Conservation (phyloP, 2,329 filamentous ascomycete species). For the Aspergillus sp. region DNA sequence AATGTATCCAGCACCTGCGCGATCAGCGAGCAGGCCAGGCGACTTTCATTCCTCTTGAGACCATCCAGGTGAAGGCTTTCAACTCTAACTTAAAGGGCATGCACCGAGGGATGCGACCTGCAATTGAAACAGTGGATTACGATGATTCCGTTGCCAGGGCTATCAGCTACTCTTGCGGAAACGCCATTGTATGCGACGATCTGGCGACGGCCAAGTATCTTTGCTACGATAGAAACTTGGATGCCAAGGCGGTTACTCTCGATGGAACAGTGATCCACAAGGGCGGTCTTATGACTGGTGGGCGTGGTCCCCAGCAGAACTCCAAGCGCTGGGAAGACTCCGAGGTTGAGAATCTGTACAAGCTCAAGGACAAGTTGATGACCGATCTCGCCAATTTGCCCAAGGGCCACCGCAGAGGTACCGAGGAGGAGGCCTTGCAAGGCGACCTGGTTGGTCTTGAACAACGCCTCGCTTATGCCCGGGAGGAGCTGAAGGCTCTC, state of each 20-base stretch:
- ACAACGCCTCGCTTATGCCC: slow-evolving; percentile 65
- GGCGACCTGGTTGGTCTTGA: slow-evolving; percentile 76
- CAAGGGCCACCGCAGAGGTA: slow-evolving; percentile 67
- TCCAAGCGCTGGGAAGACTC: slow-evolving; percentile 85
- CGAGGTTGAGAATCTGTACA: slow-evolving; percentile 79
- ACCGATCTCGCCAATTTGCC: slow-evolving; percentile 77
- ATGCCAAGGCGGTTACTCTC: slow-evolving; percentile 89
- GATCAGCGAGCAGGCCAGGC: slow-evolving; percentile 82
- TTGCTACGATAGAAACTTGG: slow-evolving; percentile 76
- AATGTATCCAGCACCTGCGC: slow-evolving; percentile 91
- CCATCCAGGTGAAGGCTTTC: slow-evolving; percentile 88
- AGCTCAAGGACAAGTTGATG: slow-evolving; percentile 68
- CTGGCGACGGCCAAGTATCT: slow-evolving; percentile 82
- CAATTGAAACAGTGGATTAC: slow-evolving; percentile 94
- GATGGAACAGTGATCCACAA: slow-evolving; percentile 98
- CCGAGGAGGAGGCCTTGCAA: slow-evolving; percentile 75
- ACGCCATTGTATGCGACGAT: slow-evolving; percentile 88
- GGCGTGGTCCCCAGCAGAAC: slow-evolving; percentile 71
- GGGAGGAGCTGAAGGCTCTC: slow-evolving; percentile 71
- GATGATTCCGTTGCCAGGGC: slow-evolving; percentile 83
- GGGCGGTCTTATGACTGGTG: slow-evolving; percentile 93
- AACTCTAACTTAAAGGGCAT: slow-evolving; percentile 90
- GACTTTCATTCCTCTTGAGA: slow-evolving; percentile 94
- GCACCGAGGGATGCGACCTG: slow-evolving; percentile 74
- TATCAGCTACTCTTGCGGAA: slow-evolving; percentile 91